Evolutionary conservation across 2,329 filamentous ascomycete genomes (phyloP), one percentile per base, ranked within the genome.

Genomic region (Pyrenochaeta sp.): DNA sequence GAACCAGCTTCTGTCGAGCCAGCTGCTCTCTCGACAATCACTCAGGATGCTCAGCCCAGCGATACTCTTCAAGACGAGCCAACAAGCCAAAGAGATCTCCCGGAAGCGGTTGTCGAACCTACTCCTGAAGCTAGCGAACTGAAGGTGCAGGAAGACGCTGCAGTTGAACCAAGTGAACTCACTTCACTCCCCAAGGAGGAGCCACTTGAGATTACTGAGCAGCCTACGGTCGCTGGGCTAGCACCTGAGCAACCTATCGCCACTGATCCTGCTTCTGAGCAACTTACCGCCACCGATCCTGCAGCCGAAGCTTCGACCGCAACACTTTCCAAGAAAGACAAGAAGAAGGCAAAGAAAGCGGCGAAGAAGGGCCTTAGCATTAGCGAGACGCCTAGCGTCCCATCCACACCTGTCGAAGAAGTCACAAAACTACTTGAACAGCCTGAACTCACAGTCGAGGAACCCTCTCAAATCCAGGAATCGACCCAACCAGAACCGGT

Each of bases 271-370:
- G n/a, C n/a, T n/a, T n/a, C n/a, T n/a, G n/a, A n/a, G n/a, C n/a
- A n/a, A n/a, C n/a, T n/a, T n/a, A n/a, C n/a, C 20, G 17, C 39
- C 35, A n/a, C 30, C 35, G 20, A 14, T 19, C 13, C 26, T 30
- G 6, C 31, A 51, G 21, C n/a, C n/a, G 34, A 43, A 10, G 15
- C 29, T n/a, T 11, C 35, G 8, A 13, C 34, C 10, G 27, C 49
- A 15, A 36, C 55, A 11, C 26, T 56, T 6, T 53, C 53, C 4
- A 58, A 62, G 46, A 60, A 61, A 26, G 53, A 59, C 40, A 60
- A 59, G 48, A 63, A 60, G 30, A 60, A 61, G 29, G 53, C 45
- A 8, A 60, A 56, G 42, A 63, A 60, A 20, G 44, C 21, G 20
- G 37, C 37, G 14, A 60, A 60, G 37, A 48, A 51, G 17, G 52